Evolutionary conservation across 2,329 filamentous ascomycete species (phyloP).

Genomic region (Ilyonectria sp.): DNA sequence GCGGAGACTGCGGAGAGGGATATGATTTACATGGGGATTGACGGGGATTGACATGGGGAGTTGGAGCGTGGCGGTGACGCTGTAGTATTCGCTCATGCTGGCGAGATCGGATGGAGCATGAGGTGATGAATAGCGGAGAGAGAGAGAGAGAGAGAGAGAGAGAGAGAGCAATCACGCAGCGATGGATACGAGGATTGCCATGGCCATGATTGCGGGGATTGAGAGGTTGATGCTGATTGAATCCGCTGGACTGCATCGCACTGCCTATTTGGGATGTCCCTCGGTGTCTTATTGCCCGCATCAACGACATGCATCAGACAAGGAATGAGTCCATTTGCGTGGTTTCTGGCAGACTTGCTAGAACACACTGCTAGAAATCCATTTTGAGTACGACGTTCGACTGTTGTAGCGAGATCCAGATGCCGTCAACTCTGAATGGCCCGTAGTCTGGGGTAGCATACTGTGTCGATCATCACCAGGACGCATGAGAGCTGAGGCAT

Average conservation of each 20-base stretch:
- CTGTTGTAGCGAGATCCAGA: not conserved
- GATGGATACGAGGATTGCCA: not conserved
- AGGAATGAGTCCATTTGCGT: not conserved
- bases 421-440: not conserved
- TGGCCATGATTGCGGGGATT: not conserved
- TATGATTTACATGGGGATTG: constrained; percentile 7
- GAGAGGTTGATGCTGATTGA: not conserved
- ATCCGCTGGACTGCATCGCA: not conserved
- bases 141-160: not conserved
- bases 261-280: not conserved
- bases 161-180: not conserved
- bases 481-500: not conserved
- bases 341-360: not conserved
- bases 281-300: constrained; percentile 7
- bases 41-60: not conserved
- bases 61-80: constrained; percentile 5
- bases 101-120: constrained; percentile 1
- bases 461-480: no score
- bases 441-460: no score
- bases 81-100: not conserved
- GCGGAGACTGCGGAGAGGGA: constrained; percentile 1
- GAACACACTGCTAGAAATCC: not conserved
- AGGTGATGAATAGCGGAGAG: constrained; percentile 12
- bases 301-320: not conserved
- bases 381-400: not conserved